A percentile compares a stretch with the other conserved stretches of the same genome.
These are phyloP conservation scores for Polymyxa betae DNA, from an alignment of 208 protist genomes.

Conservation along the genomic window DNA sequence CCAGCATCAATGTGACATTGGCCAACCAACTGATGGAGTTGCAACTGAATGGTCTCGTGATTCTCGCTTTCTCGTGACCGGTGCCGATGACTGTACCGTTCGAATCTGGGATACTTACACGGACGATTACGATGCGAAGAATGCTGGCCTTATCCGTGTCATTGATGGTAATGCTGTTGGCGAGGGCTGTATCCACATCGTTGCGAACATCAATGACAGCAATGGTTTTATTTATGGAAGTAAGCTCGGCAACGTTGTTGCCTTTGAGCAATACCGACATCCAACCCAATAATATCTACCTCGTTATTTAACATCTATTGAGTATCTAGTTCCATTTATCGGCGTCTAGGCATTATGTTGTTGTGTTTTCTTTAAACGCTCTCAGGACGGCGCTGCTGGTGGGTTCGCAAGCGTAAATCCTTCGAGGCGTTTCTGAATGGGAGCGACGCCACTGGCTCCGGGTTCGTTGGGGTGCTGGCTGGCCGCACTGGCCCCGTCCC, in stretches of 20 bases:
- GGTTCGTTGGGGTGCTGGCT: too few relatives aligned
- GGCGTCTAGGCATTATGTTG: too few relatives aligned
- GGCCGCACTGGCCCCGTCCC: too few relatives aligned
- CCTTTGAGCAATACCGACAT: neutral
- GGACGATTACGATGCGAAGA: neutral
- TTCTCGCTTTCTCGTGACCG: constrained; percentile 29
- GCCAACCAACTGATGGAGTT: neutral
- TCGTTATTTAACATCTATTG: too few relatives aligned
- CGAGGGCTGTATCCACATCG: constrained; percentile 32
- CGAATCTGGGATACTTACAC: constrained; percentile 23
- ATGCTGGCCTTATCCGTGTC: neutral
- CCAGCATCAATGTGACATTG: neutral
- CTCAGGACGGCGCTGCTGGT: too few relatives aligned
- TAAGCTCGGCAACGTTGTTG: neutral
- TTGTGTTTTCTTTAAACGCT: too few relatives aligned
- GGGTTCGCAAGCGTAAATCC: neutral
- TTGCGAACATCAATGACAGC: neutral
- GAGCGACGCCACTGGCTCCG: neutral
- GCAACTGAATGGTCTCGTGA: constrained; percentile 27
- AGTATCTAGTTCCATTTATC: too few relatives aligned
- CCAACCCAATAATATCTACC: too few relatives aligned
- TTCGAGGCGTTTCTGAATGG: constrained; percentile 1
- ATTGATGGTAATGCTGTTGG: constrained; percentile 21
- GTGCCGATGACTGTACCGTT: constrained; percentile 42
- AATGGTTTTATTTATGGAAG: neutral